These are phyloP conservation scores for Botrytis fabae DNA, from an alignment of 2,329 filamentous ascomycete species.

Conservation along the genomic window DNA sequence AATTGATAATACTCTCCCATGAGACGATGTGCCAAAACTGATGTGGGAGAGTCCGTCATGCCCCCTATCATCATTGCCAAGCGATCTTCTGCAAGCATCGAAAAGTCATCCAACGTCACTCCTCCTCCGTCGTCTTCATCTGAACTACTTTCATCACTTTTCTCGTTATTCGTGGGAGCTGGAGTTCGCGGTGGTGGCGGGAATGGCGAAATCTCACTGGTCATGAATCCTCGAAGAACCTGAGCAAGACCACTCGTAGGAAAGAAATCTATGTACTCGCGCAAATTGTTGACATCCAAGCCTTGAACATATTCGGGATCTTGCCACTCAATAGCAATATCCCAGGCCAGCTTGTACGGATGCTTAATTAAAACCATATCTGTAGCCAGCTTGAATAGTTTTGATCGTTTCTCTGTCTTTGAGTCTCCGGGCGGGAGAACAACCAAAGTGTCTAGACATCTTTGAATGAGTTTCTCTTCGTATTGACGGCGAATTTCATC, in stretches of 20 bases:
- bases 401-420: conserved; percentile 69
- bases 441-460: conserved; percentile 75
- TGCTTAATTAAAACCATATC: conserved; percentile 98
- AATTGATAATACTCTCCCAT: conserved; percentile 81
- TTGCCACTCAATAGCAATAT: conserved; percentile 85
- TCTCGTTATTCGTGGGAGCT: conserved; percentile 42
- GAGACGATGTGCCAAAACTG: conserved; percentile 79
- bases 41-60: conserved; percentile 61
- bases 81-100: conserved; percentile 73
- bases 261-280: conserved; percentile 81
- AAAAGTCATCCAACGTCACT: conserved; percentile 54
- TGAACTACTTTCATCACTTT: conserved; percentile 52
- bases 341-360: conserved; percentile 86
- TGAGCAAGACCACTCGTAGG: conserved; percentile 80
- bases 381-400: conserved; percentile 73
- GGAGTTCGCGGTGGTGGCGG: conserved; percentile 56
- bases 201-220: conserved; percentile 82
- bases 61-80: conserved; percentile 79
- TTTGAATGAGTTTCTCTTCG: conserved; percentile 84
- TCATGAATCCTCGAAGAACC: conserved; percentile 78
- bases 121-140: conserved; percentile 58
- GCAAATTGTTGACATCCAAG: conserved; percentile 75
- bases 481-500: conserved; percentile 81
- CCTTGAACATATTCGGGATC: conserved; percentile 73
- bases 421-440: conserved; percentile 62